phyloP scores from a whole-genome alignment of 768 basidiomycete species.

The Amanita muscaria region DNA sequence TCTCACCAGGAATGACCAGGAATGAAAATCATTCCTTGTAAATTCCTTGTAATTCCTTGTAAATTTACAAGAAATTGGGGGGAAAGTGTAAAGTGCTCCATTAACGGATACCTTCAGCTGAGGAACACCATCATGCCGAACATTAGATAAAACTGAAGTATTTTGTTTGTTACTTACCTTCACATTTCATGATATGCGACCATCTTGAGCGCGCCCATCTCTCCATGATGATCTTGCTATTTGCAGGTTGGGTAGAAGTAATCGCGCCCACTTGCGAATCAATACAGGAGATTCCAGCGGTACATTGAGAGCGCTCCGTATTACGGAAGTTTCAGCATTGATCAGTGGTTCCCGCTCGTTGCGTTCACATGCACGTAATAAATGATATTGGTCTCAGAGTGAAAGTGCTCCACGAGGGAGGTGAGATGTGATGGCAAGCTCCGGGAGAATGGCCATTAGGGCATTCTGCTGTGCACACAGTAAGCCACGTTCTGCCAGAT shows the following conservation, averaged over 20 bases:
- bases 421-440: too few relatives aligned
- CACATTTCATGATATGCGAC: conserved; percentile 7
- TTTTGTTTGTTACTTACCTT: conserved; percentile 6
- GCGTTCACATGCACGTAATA: neutral
- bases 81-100: too few relatives aligned
- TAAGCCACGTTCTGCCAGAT: conserved; percentile 17
- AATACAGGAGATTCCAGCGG: too few relatives aligned
- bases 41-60: too few relatives aligned
- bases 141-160: too few relatives aligned
- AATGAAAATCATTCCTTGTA: too few relatives aligned
- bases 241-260: conserved; percentile 16
- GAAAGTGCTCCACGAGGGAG: neutral
- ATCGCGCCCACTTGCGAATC: conserved; percentile 10
- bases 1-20: too few relatives aligned
- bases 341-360: neutral
- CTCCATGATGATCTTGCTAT: conserved; percentile 13
- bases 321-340: too few relatives aligned
- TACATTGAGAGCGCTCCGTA: too few relatives aligned
- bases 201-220: conserved; percentile 1
- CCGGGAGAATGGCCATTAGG: conserved; percentile 11
- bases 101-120: too few relatives aligned
- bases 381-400: neutral
- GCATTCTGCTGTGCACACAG: conserved; percentile 12
- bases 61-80: too few relatives aligned
- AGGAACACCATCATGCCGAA: too few relatives aligned